phyloP scores from a whole-genome alignment of 495 filamentous ascomycete genomes.

The Stereocaulon alpinum region DNA sequence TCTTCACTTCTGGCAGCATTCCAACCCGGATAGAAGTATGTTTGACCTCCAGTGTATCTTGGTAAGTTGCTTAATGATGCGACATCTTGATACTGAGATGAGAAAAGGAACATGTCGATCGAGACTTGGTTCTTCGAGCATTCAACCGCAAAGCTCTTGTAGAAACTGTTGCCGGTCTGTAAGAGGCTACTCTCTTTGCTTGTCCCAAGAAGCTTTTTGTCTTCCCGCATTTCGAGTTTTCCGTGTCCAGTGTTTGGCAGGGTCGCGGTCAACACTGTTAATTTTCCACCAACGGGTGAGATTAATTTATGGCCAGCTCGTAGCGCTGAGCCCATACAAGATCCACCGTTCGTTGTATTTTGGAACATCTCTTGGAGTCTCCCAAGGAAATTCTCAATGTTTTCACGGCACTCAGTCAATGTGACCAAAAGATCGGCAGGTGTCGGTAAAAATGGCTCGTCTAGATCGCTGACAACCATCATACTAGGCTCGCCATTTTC shows the following conservation, averaged over 20 bases:
- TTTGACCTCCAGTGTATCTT: conserved; percentile 93
- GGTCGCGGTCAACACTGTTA: conserved; percentile 78
- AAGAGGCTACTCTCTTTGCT: conserved; percentile 79
- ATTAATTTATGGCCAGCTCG: conserved; percentile 93
- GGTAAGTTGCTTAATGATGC: conserved; percentile 90
- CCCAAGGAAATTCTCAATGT: conserved; percentile 80
- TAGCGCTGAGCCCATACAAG: conserved; percentile 87
- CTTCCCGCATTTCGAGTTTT: conserved; percentile 86
- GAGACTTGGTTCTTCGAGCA: conserved; percentile 98
- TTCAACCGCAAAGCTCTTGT: conserved; percentile 98
- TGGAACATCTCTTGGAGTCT: conserved; percentile 96
- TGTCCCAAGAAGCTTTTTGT: conserved; percentile 92
- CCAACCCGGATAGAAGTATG: conserved; percentile 98
- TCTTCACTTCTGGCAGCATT: conserved; percentile 87
- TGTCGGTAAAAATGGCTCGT: conserved; percentile 93
- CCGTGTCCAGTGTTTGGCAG: conserved; percentile 87
- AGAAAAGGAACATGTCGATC: conserved; percentile 99
- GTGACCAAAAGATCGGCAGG: conserved; percentile 89
- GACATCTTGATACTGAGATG: conserved; percentile 93
- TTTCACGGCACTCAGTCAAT: conserved; percentile 75
- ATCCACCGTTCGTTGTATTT: conserved; percentile 74
- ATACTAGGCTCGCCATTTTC: conserved; percentile 74
- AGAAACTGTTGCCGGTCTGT: conserved; percentile 89
- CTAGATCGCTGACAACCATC: conserved; percentile 91
- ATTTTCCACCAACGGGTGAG: conserved; percentile 84